These are phyloP conservation scores for Bothriochloa decipiens DNA, from an alignment of 176 grass and related monocot genomes.

Conservation along the genomic window DNA sequence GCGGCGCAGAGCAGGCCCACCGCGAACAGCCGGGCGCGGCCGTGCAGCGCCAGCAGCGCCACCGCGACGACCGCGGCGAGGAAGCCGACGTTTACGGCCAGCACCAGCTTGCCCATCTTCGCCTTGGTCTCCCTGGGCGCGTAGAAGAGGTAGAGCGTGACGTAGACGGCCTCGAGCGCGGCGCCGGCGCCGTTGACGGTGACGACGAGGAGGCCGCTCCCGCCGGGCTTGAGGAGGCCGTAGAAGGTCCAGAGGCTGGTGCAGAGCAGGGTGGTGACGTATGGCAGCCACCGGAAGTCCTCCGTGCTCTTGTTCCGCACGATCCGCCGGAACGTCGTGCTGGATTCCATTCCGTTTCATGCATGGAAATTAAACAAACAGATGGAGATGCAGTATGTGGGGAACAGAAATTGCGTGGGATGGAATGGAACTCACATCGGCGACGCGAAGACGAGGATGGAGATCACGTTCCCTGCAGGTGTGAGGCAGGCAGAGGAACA, in stretches of 20 bases:
- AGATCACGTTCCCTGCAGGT: slow-evolving; percentile 87
- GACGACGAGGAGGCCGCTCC: slow-evolving; percentile 61
- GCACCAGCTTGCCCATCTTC: slow-evolving; percentile 62
- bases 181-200: slow-evolving; percentile 75
- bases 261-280: slow-evolving; percentile 69
- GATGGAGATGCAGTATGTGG: too few relatives aligned
- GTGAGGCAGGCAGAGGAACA: not conserved
- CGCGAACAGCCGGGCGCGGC: slow-evolving; percentile 44
- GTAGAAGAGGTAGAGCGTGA: slow-evolving; percentile 64
- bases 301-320: slow-evolving; percentile 66
- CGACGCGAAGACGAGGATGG: slow-evolving; percentile 77
- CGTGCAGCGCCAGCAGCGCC: slow-evolving; percentile 45
- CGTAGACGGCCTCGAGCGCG: slow-evolving; percentile 58
- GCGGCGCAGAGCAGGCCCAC: slow-evolving; percentile 61
- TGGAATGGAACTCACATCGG: slow-evolving; percentile 60
- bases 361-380: too few relatives aligned
- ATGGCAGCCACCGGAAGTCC: slow-evolving; percentile 72
- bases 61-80: slow-evolving; percentile 52
- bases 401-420: not conserved
- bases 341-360: too few relatives aligned
- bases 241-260: slow-evolving; percentile 85
- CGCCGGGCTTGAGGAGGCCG: slow-evolving; percentile 69
- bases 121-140: slow-evolving; percentile 57
- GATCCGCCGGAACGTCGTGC: slow-evolving; percentile 73
- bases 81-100: slow-evolving; percentile 54